Evolutionary conservation across 1,284 basidiomycete genomes (phyloP), one percentile per base, ranked within the genome.

Genomic region (Irpex sp.): DNA sequence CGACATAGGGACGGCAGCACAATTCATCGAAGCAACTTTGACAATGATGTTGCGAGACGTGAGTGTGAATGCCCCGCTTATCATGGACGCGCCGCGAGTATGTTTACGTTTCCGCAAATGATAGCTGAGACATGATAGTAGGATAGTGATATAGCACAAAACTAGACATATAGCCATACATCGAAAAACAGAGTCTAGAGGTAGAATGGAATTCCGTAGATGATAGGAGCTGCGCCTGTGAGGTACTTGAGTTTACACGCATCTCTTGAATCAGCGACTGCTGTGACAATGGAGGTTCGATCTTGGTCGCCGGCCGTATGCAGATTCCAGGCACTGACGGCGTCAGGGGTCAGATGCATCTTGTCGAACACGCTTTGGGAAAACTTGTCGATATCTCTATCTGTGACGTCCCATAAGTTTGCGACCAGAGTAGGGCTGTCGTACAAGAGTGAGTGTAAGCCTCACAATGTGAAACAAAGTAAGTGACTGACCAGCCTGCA

Each of bases 391-490:
- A 98, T 96, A 74, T 99, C 97, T 58, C 91, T 86, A 79, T 99
- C 97, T 0, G 97, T 99, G 26, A 98, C 96, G 74, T 99, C 97
- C 97, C 97, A 99, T 15, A 99, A 78, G 72, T 97, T 98, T 0
- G 93, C 97, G 11, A 98, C 87, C 56, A 99, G 82, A 1, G 94
- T 91, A 4, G 97, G 97, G 67, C 95, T 96, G 59, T 57, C 11
- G 11, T 26, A 37, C 51, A 59, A 51, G 15, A 19, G 19, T 47
- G 38, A 57, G 8, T 57, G 31, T 15, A 17, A 40, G 9, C 13
- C 7, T 37, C 36, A 57, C 26, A 1, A 51, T 11, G 26, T 2
- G 56, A 49, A 5, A 26, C 19, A 15, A 3, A 7, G 11, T 57
- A 31, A 49, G n/a, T 57, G 9, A 83, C 93, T 72, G 70, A 96